These are phyloP conservation scores for Daphne laureola DNA, from an alignment of 441 rosid genomes.

Conservation along the genomic window DNA sequence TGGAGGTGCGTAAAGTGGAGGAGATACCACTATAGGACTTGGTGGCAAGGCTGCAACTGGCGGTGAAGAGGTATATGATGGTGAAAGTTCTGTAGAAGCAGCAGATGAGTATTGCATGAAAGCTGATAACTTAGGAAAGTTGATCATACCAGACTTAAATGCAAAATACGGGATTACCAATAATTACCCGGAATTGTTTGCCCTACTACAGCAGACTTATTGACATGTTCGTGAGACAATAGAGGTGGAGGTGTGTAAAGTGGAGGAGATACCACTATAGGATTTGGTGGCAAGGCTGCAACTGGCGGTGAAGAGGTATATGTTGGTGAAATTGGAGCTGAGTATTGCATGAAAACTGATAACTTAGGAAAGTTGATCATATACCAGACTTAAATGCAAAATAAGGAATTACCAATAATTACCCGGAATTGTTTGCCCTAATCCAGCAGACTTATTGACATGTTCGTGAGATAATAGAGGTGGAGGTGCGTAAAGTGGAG, in stretches of 20 bases:
- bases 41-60: conserved; percentile 12
- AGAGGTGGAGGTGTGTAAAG: conserved; percentile 25
- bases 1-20: conserved; percentile 24
- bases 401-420: conserved; percentile 9
- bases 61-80: conserved; percentile 9
- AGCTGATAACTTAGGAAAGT: conserved; percentile 6
- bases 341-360: conserved; percentile 16
- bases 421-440: conserved; percentile 42
- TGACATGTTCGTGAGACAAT: conserved; percentile 19
- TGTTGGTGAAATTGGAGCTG: no score
- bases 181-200: conserved; percentile 40
- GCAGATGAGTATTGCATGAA: conserved; percentile 22
- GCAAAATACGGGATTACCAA: conserved; percentile 7
- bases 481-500: conserved; percentile 24
- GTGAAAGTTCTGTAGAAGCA: conserved; percentile 9
- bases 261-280: conserved; percentile 14
- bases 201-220: conserved; percentile 25
- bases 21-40: conserved; percentile 7
- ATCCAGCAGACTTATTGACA: conserved; percentile 24
- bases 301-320: conserved; percentile 8
- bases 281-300: conserved; percentile 10
- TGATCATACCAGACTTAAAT: conserved; percentile 3
- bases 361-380: conserved; percentile 2
- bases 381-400: conserved; percentile 7
- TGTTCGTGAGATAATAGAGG: conserved; percentile 21